These are phyloP conservation scores for Scheffersomyces stambukii DNA, from an alignment of 1,139 yeast genomes.

Conservation along the genomic window DNA sequence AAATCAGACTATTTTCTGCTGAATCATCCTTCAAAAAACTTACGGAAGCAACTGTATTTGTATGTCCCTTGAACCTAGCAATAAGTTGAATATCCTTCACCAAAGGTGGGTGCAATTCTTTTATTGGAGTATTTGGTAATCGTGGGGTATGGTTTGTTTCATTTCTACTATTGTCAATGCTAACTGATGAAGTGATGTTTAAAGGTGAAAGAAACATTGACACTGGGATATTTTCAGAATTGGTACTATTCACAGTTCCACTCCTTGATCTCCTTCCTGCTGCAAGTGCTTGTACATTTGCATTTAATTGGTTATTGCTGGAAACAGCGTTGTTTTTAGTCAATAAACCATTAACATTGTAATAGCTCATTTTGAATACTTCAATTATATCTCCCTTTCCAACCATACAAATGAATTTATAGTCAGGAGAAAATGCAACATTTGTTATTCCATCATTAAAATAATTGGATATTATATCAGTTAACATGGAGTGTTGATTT, in stretches of 20 bases:
- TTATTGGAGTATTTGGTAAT: constrained; percentile 1
- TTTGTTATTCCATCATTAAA: constrained; percentile 62
- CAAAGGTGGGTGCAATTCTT: constrained; percentile 28
- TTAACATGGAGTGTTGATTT: constrained; percentile 35
- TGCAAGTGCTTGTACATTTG: too few relatives aligned
- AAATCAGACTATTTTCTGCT: constrained; percentile 25
- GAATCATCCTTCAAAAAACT: constrained; percentile 21
- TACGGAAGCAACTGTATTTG: constrained; percentile 57
- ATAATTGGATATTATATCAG: constrained; percentile 63
- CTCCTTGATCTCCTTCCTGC: constrained; percentile 33
- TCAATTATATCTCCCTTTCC: constrained; percentile 61
- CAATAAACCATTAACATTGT: constrained; percentile 32
- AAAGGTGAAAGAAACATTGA: too few relatives aligned
- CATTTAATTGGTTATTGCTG: constrained; percentile 12
- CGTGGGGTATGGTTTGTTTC: neutral
- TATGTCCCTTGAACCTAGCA: constrained; percentile 60
- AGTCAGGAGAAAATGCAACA: constrained; percentile 61
- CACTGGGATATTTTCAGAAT: constrained; percentile 12
- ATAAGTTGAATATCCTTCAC: constrained; percentile 41
- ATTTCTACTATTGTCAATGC: constrained; percentile 1
- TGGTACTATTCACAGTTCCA: constrained; percentile 32
- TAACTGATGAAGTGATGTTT: too few relatives aligned
- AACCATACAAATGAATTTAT: constrained; percentile 52
- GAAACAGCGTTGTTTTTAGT: constrained; percentile 14
- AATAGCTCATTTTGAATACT: constrained; percentile 45